Evolutionary conservation across 495 filamentous ascomycete genomes (phyloP), one percentile per base, ranked within the genome.

Genomic region (Mycothermus thermophilus): DNA sequence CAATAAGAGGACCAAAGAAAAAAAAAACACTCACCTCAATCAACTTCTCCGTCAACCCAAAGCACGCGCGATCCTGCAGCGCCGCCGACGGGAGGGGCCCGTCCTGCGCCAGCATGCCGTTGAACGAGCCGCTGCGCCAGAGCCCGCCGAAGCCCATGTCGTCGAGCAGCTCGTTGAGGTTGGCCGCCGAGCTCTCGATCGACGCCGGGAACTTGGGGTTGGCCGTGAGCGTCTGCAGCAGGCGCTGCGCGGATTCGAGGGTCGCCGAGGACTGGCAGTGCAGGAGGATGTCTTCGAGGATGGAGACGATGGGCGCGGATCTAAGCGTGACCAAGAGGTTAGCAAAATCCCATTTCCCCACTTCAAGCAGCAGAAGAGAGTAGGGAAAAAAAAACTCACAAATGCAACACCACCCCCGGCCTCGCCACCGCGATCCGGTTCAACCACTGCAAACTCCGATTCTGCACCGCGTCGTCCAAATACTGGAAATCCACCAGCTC

Each of bases 71-170:
- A 14, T 70, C 63, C 18, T 60, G 60, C 22, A 67, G 64, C 30
- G n/a, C n/a, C n/a, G n/a, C n/a, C n/a, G n/a, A n/a, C n/a, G n/a
- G n/a, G n/a, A n/a, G n/a, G n/a, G n/a, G n/a, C n/a, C n/a, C n/a
- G n/a, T 65, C 63, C 35, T 62, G 59, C 14, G 48, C 38, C 9
- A 57, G 37, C n/a, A n/a, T n/a, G n/a, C n/a, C n/a, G 17, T 55
- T 59, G 15, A 70, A 66, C 12, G 64, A 64, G 34, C 60, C 63
- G 8, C 58, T 60, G 7, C 61, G 57, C 64, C 66, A 74, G 11
- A 75, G 43, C 3, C 71, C 71, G 4, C 58, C 61, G 35, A 75
- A 72, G n/a, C 70, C 70, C 56, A 68, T 69, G 8, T 66, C 65
- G 22, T 71, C 65, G 13, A 74, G 50, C 4, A 63, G 50, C 20